Evolutionary conservation across 2,329 filamentous ascomycete genomes (phyloP), one percentile per base, ranked within the genome.

Genomic region (Oidium heveae): DNA sequence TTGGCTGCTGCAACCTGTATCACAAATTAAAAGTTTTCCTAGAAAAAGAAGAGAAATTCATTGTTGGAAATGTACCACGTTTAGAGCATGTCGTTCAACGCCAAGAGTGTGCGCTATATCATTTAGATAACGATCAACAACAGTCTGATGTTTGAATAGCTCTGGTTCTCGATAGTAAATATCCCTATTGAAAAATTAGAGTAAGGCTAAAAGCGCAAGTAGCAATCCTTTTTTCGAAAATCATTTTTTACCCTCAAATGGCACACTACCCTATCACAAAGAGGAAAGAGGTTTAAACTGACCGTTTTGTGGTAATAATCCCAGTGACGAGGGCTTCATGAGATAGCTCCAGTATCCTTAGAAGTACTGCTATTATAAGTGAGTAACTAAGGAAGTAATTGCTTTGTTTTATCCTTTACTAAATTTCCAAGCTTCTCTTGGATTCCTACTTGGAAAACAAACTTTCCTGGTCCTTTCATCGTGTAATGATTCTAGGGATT

Each of bases 121-220:
- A 61, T 91, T 83, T 0, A 91, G 75, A 49, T 85, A 76, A 33
- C 72, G 71, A 63, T 91, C 80, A 0, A 91, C 83, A 15, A 77
- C 71, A 16, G 66, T 63, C 64, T 91, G 86, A 52, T 71, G 79
- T 20, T 73, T 71, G 62, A 91, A 93, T 0, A 93, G 69, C 10
- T 78, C 73, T 4, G 80, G 77, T 59, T 87, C 74, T 60, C 84
- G 78, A 63, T 93, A 93, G 65, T 81, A 93, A 4, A 93, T 79
- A 61, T 85, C 84, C 57, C 85, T 89, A 57, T n/a, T 1, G 2
- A 34, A 39, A 4, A 13, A 12, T 13, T 33, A n/a, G 18, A 34
- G 33, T 34, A 55, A 28, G 24, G 7, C 7, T 7, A 28, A 28
- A 28, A 4, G 24, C 24, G 7, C 24, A 28, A 28, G 24, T 7